phyloP scores from a whole-genome alignment of 2,329 filamentous ascomycete species.

The Didymosphaeria variabile region DNA sequence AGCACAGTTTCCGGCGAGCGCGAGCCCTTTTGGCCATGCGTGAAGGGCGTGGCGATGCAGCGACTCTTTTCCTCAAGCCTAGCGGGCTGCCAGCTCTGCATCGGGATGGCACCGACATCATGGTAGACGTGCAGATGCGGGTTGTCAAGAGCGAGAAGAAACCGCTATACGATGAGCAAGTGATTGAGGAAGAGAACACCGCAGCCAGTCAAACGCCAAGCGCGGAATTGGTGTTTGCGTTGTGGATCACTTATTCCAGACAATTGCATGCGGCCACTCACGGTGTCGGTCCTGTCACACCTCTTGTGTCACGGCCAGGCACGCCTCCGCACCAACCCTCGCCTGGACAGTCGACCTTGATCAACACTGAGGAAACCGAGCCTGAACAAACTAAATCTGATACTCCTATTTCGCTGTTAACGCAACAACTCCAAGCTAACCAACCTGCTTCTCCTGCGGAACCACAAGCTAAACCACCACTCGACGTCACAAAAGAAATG shows the following conservation, averaged over 20 bases:
- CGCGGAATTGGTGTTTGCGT: conserved; percentile 83
- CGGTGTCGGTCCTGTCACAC: conserved; percentile 69
- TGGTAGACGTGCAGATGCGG: conserved; percentile 95
- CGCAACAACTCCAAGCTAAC: conserved; percentile 61
- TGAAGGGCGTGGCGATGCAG: conserved; percentile 79
- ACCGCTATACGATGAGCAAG: conserved; percentile 63
- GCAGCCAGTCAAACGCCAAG: conserved; percentile 58
- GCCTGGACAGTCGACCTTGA: conserved; percentile 70
- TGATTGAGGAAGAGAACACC: conserved; percentile 67
- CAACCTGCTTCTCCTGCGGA: conserved; percentile 55
- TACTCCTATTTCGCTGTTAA: conserved; percentile 57
- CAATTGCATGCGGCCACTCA: conserved; percentile 82
- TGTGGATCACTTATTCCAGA: conserved; percentile 97
- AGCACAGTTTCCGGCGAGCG: conserved; percentile 93
- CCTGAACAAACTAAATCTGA: conserved; percentile 44
- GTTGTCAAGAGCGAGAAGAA: conserved; percentile 85
- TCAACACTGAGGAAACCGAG: conserved; percentile 49
- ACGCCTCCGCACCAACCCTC: conserved; percentile 82
- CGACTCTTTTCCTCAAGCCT: conserved; percentile 81
- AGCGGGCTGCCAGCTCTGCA: conserved; percentile 87
- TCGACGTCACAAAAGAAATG: conserved; percentile 22
- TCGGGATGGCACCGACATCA: conserved; percentile 88
- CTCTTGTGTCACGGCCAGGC: conserved; percentile 68
- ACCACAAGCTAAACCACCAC: conserved; percentile 33
- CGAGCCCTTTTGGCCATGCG: conserved; percentile 83